Percentiles rank a stretch among this genome's conserved stretches.
Evolutionary conservation across 2,329 filamentous ascomycete species (phyloP).

Genomic region (Aureobasidium leucospermi): DNA sequence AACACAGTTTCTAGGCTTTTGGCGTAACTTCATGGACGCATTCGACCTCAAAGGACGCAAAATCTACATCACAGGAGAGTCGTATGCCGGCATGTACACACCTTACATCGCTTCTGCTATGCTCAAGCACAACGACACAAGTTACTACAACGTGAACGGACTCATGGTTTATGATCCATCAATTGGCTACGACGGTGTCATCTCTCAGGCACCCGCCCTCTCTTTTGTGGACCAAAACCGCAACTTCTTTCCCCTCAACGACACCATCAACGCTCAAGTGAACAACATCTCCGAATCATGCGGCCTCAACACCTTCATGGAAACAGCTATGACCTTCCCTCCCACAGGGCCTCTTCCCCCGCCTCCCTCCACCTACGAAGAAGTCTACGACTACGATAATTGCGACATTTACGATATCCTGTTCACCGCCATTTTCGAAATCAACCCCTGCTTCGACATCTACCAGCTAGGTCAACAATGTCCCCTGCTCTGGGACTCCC

Average conservation of each 20-base stretch:
- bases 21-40: slow-evolving; percentile 44
- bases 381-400: slow-evolving; percentile 16
- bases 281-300: slow-evolving; percentile 35
- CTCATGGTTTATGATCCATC: slow-evolving; percentile 29
- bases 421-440: slow-evolving; percentile 23
- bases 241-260: slow-evolving; percentile 15
- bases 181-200: slow-evolving; percentile 32
- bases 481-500: slow-evolving; percentile 21
- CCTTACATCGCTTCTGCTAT: slow-evolving; percentile 50
- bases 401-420: slow-evolving; percentile 28
- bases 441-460: slow-evolving; percentile 29
- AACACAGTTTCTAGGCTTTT: slow-evolving; percentile 37
- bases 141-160: slow-evolving; percentile 27
- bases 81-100: slow-evolving; percentile 55
- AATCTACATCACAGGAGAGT: slow-evolving; percentile 49
- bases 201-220: slow-evolving; percentile 11
- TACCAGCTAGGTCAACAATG: slow-evolving; percentile 26
- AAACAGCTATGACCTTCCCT: slow-evolving; percentile 38
- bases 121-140: slow-evolving; percentile 39
- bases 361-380: slow-evolving; percentile 18
- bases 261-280: slow-evolving; percentile 13
- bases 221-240: slow-evolving; percentile 3
- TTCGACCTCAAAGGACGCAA: slow-evolving; percentile 45
- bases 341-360: slow-evolving; percentile 28
- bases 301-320: slow-evolving; percentile 35